Evolutionary conservation across 495 filamentous ascomycete species (phyloP), one percentile per base, ranked within the genome.

Genomic region (Neurospora tetrasperma): DNA sequence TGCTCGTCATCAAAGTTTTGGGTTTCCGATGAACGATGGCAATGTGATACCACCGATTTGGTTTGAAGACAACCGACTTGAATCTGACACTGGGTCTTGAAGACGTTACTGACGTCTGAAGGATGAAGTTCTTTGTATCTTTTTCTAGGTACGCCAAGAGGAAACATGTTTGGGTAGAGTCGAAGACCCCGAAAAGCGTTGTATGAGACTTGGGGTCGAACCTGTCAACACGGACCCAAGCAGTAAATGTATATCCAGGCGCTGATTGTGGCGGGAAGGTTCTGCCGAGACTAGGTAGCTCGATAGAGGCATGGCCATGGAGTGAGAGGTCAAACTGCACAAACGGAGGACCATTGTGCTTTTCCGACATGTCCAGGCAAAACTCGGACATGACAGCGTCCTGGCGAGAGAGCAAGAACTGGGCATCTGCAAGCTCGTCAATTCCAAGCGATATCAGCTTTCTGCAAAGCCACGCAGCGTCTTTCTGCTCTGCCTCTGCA

Each of bases 111-210:
- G 96, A 98, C 42, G 96, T 98, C 79, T 99, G 96, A 31, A 99
- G 85, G 78, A 99, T 98, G 75, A 99, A 94, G 78, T 97, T 94
- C 39, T 88, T 90, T n/a, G 93, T 96, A 78, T 98, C 94, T 77
- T 91, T 93, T 80, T 99, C 96, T 35, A 99, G 87, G 79, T 98
- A 99, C 31, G 91, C 92, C 59, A 99, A 88, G 42, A 98, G 84
- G 75, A 99, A 99, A 82, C 96, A 99, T 1, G 92, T 94, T 77
- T 99, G 96, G 20, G 88, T 93, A 0, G 91, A 85, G 82, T 99
- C 96, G 80, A 97, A 98, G 12, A 94, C 93, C 5, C 96, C 96
- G 81, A 99, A 99, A 8, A 99, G 85, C 4, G 96, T 99, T 1
- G 96, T 98, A 81, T 98, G 96, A 16, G 91, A 90, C 41, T 86